These are phyloP conservation scores for Linum usitatissimum DNA, from an alignment of 345 rosid species.

Conservation along the genomic window DNA sequence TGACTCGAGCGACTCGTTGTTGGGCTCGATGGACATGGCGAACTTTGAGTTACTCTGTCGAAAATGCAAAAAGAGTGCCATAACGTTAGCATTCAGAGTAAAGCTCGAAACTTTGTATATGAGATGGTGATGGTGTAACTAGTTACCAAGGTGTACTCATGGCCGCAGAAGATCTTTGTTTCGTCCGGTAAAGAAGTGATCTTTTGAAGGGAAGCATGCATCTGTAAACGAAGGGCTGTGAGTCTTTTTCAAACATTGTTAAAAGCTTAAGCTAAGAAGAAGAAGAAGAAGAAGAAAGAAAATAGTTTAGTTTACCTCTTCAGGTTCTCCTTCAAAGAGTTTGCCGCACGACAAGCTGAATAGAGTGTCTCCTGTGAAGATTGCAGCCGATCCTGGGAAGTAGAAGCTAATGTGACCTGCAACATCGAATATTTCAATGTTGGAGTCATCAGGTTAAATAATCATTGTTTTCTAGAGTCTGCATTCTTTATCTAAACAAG, in stretches of 20 bases:
- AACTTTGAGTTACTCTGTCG: constrained; percentile 80
- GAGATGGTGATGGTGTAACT: not conserved
- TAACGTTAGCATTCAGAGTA: not conserved
- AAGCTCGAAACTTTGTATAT: not conserved
- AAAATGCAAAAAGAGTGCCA: constrained; percentile 5
- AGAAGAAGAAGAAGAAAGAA: constrained; percentile 5
- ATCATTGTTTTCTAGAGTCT: no score
- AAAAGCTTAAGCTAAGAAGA: not conserved
- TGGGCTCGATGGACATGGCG: constrained; percentile 86
- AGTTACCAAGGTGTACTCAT: constrained; percentile 89
- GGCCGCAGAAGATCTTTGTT: constrained; percentile 75
- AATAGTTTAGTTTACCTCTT: constrained; percentile 44
- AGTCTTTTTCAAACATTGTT: no score
- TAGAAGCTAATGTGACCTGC: constrained; percentile 94
- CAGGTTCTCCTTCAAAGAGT: constrained; percentile 84
- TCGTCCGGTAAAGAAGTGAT: constrained; percentile 75
- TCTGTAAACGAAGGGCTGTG: constrained; percentile 35
- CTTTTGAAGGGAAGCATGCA: constrained; percentile 68
- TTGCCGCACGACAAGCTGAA: constrained; percentile 97
- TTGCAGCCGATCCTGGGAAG: constrained; percentile 77
- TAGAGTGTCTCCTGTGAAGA: constrained; percentile 87
- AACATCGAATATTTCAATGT: not conserved
- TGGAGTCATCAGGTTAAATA: not conserved
- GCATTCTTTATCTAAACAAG: no score
- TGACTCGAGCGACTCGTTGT: constrained; percentile 68